These are phyloP conservation scores for Stephania japonica DNA, from an alignment of 164 flowering plant species.

Conservation along the genomic window DNA sequence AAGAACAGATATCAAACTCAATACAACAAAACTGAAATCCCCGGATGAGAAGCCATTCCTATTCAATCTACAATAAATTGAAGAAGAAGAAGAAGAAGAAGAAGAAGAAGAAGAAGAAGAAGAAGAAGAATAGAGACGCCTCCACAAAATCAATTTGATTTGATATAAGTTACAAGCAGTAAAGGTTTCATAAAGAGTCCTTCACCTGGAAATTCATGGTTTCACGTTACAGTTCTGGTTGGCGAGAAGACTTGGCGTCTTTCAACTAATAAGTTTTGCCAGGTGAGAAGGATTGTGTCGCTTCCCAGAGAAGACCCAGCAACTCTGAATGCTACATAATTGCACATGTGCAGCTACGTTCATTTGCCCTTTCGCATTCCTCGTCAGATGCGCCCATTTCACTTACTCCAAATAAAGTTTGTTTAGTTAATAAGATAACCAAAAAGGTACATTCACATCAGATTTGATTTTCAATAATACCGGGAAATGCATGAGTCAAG, in stretches of 20 bases:
- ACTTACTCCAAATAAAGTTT: constrained; percentile 28
- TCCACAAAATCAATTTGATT: not conserved
- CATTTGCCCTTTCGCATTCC: constrained; percentile 45
- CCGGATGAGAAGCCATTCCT: constrained; percentile 13
- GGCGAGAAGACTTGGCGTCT: not conserved
- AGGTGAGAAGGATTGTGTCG: not conserved
- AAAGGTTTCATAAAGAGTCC: not conserved
- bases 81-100: not conserved
- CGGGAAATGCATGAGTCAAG: not conserved
- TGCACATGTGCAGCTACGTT: constrained; percentile 53
- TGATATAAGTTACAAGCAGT: not conserved
- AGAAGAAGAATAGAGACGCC: constrained; percentile 1
- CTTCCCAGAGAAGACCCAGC: not conserved
- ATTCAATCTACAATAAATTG: constrained; percentile 12
- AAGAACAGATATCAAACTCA: constrained; percentile 5
- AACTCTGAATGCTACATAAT: constrained; percentile 41
- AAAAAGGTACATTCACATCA: not conserved
- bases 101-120: not conserved
- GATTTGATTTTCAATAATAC: not conserved
- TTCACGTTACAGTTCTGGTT: not conserved
- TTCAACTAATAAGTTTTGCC: not conserved
- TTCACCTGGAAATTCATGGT: constrained; percentile 9
- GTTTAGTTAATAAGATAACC: constrained; percentile 11
- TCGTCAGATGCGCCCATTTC: constrained; percentile 56
- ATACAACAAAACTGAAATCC: constrained; percentile 31